Conservation (phyloP, 345 rosid genomes). For the Brassica incana region DNA sequence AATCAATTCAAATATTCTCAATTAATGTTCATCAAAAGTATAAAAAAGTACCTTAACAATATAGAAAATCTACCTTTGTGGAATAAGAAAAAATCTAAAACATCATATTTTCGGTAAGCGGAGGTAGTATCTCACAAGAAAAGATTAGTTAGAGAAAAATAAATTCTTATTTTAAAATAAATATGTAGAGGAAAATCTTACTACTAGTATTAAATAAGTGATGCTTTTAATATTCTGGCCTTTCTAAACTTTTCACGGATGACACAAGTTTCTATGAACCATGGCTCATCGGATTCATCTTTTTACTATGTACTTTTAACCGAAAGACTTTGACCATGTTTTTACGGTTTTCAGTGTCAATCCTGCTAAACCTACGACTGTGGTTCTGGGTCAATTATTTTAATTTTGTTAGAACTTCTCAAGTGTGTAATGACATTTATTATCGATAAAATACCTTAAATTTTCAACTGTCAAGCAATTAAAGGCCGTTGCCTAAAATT, state of each 20-base stretch:
- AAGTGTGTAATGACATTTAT: slow-evolving; percentile 3
- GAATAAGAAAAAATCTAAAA: too few species aligned
- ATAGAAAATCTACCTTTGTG: too few species aligned
- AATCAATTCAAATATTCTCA: too few species aligned
- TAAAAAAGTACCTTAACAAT: too few species aligned
- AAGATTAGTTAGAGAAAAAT: background rate
- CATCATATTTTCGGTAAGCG: too few species aligned
- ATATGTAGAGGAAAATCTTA: background rate
- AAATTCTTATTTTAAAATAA: background rate
- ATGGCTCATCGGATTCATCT: slow-evolving; percentile 29
- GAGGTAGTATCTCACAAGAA: background rate
- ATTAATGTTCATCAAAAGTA: too few species aligned
- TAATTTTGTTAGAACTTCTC: background rate
- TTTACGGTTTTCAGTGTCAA: slow-evolving; percentile 32
- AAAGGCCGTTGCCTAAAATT: background rate
- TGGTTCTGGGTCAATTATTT: slow-evolving; percentile 1
- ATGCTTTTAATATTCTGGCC: slow-evolving; percentile 2
- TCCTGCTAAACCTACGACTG: slow-evolving; percentile 27
- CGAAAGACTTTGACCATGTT: slow-evolving; percentile 31
- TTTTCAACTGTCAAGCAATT: slow-evolving; percentile 8
- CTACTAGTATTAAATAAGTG: background rate
- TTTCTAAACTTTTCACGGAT: slow-evolving; percentile 20
- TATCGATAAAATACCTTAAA: background rate
- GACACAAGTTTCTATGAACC: slow-evolving; percentile 31
- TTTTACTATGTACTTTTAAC: slow-evolving; percentile 36